phyloP scores from a whole-genome alignment of 2,329 filamentous ascomycete species.

The Apiospora malaysiana region DNA sequence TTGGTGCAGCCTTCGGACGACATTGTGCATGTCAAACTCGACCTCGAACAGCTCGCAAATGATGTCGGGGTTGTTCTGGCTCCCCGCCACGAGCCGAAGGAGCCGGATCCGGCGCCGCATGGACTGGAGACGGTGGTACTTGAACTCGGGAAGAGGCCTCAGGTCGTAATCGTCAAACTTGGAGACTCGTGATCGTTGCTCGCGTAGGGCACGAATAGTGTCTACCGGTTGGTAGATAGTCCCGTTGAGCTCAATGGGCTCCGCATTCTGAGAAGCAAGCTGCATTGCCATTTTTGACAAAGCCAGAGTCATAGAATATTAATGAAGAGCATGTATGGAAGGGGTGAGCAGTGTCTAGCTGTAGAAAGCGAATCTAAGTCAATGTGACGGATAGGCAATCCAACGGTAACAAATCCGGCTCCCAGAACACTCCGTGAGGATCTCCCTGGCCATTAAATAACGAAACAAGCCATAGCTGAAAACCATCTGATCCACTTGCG shows the following conservation, averaged over 20 bases:
- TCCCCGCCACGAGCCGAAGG: neutral
- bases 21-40: too few species aligned
- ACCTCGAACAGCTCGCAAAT: slow-evolving; percentile 30
- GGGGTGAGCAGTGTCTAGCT: accelerated
- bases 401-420: neutral
- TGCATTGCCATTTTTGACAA: neutral
- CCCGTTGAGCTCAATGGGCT: neutral
- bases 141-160: neutral
- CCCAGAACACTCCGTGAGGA: neutral
- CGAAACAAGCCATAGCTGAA: neutral
- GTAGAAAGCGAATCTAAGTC: neutral
- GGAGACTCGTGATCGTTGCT: neutral
- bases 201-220: neutral
- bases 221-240: neutral
- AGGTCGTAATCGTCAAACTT: neutral
- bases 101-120: neutral
- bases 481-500: neutral
- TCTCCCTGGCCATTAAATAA: neutral
- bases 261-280: neutral
- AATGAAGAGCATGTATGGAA: neutral
- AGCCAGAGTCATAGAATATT: neutral
- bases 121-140: neutral
- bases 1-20: neutral
- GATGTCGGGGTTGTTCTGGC: neutral
- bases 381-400: neutral